phyloP scores from a whole-genome alignment of 2,329 filamentous ascomycete genomes.

The Akanthomyces muscarius region DNA sequence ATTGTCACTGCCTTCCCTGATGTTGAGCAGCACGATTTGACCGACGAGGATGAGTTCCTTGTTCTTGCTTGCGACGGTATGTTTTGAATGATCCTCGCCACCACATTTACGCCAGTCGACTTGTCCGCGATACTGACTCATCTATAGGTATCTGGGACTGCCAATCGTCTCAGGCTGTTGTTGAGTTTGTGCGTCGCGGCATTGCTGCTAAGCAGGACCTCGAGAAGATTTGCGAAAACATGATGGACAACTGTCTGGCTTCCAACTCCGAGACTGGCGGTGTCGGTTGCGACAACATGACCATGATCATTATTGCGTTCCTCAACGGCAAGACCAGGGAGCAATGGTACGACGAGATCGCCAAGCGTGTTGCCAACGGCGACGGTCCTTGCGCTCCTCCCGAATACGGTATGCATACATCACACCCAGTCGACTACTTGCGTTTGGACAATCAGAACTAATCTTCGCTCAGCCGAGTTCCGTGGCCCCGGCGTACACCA shows the following conservation, averaged over 20 bases:
- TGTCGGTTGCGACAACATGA: slow-evolving; percentile 99
- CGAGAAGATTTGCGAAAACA: slow-evolving; percentile 95
- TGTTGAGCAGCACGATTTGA: slow-evolving; percentile 84
- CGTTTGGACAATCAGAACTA: slow-evolving; percentile 21
- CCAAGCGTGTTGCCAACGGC: slow-evolving; percentile 88
- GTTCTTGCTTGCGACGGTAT: slow-evolving; percentile 89
- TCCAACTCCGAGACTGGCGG: slow-evolving; percentile 97
- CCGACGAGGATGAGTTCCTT: slow-evolving; percentile 91
- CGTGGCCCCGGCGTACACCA: slow-evolving; percentile 78
- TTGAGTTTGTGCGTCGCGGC: slow-evolving; percentile 94
- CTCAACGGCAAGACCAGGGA: slow-evolving; percentile 90
- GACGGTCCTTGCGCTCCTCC: slow-evolving; percentile 97
- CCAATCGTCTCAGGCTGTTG: slow-evolving; percentile 93
- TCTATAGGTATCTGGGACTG: slow-evolving; percentile 94
- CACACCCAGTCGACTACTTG: slow-evolving; percentile 40
- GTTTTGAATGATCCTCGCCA: slow-evolving; percentile 28
- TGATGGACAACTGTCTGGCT: slow-evolving; percentile 99
- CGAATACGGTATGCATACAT: slow-evolving; percentile 81
- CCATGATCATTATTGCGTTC: slow-evolving; percentile 87
- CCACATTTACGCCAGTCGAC: not conserved
- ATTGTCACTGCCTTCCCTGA: slow-evolving; percentile 97
- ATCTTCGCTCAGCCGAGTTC: slow-evolving; percentile 64
- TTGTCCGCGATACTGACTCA: slow-evolving; percentile 20
- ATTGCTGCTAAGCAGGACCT: slow-evolving; percentile 96
- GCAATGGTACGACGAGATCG: slow-evolving; percentile 97